Conservation (phyloP, 2,329 filamentous ascomycete species). For the Ceratocystis papillata region DNA sequence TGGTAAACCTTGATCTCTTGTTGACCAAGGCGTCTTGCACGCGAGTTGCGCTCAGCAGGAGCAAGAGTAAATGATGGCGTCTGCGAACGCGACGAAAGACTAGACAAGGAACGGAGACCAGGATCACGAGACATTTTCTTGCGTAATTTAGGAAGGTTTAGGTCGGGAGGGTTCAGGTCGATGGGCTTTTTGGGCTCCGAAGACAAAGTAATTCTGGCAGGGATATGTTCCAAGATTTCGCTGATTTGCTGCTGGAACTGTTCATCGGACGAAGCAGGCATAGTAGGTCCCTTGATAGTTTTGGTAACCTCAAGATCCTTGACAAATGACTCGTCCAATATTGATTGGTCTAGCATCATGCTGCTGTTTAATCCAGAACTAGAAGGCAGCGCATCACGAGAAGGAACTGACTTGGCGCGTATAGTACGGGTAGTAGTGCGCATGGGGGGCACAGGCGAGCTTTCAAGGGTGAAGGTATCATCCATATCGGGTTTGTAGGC, state of each 20-base stretch:
- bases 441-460: slow-evolving; percentile 18
- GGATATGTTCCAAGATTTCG: slow-evolving; percentile 65
- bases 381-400: slow-evolving; percentile 15
- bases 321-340: slow-evolving; percentile 31
- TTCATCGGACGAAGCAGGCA: slow-evolving; percentile 39
- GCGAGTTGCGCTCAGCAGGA: slow-evolving; percentile 45
- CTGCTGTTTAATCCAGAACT: slow-evolving; percentile 8
- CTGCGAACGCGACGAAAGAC: slow-evolving; percentile 45
- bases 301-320: slow-evolving; percentile 39
- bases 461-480: slow-evolving; percentile 20
- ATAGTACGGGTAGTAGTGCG: slow-evolving; percentile 15
- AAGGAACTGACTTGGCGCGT: slow-evolving; percentile 20
- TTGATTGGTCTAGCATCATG: slow-evolving; percentile 29
- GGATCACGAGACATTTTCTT: slow-evolving; percentile 35
- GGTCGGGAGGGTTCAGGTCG: slow-evolving; percentile 49
- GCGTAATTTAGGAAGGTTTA: slow-evolving; percentile 40
- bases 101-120: slow-evolving; percentile 42
- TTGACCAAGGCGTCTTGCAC: slow-evolving; percentile 37
- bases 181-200: slow-evolving; percentile 36
- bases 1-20: slow-evolving; percentile 87
- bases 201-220: slow-evolving; percentile 65
- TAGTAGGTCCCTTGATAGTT: slow-evolving; percentile 27
- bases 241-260: slow-evolving; percentile 71
- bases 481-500: slow-evolving; percentile 14
- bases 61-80: slow-evolving; percentile 61